Evolutionary conservation across 139 green algal species (phyloP).

Genomic region (Chlorella sp.): DNA sequence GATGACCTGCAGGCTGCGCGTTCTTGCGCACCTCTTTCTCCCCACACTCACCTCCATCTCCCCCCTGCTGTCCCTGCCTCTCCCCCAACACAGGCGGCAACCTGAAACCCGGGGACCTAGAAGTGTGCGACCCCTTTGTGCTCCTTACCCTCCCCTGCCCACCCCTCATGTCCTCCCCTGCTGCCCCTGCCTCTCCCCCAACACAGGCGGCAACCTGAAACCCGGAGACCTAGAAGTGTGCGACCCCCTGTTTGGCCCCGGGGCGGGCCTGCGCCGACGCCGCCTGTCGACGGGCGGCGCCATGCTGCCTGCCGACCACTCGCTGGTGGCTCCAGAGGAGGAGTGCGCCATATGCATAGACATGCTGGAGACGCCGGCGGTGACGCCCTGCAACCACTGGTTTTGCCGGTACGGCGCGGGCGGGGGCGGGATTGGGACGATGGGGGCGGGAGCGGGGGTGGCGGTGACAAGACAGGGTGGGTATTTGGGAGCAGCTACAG

Average conservation of each 20-base stretch:
- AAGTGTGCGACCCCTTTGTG: conserved; percentile 3
- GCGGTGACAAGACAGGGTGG: too few species aligned
- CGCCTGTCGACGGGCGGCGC: not conserved
- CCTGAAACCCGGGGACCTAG: conserved; percentile 4
- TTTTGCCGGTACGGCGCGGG: conserved; percentile 60
- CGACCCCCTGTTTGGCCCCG: conserved; percentile 26
- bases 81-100: conserved; percentile 19
- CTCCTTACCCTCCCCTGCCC: not conserved
- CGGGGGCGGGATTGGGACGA: not conserved
- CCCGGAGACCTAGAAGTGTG: not conserved
- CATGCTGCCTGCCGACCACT: not conserved
- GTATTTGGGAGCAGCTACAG: too few species aligned
- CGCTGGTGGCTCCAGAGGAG: conserved; percentile 37
- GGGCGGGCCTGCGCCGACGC: not conserved
- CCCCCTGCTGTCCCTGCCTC: not conserved
- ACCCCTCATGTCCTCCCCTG: not conserved
- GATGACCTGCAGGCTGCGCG: too few species aligned
- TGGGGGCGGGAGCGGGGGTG: too few species aligned
- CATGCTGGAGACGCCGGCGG: conserved; percentile 50
- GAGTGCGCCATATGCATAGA: conserved; percentile 79
- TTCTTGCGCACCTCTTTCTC: too few species aligned
- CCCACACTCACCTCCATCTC: not conserved
- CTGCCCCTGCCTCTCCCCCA: not conserved
- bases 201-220: conserved; percentile 23
- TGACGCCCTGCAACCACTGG: conserved; percentile 75